Evolutionary conservation across 495 filamentous ascomycete genomes (phyloP).

Genomic region (Glutinoglossum americanum): DNA sequence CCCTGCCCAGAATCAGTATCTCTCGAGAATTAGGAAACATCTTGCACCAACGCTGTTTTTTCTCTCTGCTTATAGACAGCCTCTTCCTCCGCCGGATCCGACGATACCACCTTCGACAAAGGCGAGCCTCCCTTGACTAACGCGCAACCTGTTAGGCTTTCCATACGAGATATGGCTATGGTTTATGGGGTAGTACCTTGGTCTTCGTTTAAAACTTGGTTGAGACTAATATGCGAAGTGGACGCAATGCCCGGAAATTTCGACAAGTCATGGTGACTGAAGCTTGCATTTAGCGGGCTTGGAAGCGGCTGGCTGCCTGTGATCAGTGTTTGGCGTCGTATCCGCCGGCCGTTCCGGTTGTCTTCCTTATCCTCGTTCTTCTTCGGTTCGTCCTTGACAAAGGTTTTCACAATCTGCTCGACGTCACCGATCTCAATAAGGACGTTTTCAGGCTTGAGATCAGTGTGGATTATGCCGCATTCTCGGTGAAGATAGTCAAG

Average conservation of each 20-base stretch:
- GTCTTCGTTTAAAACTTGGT: conserved; percentile 55
- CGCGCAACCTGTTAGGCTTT: not conserved
- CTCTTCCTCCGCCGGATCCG: conserved; percentile 26
- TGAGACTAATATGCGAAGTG: conserved; percentile 61
- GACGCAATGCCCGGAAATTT: conserved; percentile 42
- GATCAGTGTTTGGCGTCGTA: conserved; percentile 82
- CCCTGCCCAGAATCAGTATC: conserved; percentile 26
- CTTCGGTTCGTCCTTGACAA: conserved; percentile 64
- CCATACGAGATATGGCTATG: not conserved
- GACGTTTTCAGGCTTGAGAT: conserved; percentile 95
- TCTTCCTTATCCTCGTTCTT: conserved; percentile 58
- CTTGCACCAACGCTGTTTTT: conserved; percentile 64
- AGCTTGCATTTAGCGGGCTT: conserved; percentile 81
- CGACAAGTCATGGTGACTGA: conserved; percentile 49
- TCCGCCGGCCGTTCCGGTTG: conserved; percentile 78
- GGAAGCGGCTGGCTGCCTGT: conserved; percentile 93
- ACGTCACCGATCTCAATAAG: conserved; percentile 98
- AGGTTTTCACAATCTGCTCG: conserved; percentile 85
- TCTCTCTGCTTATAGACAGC: conserved; percentile 67
- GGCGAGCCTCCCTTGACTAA: conserved; percentile 26
- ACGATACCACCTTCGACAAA: not conserved
- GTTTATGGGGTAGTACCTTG: conserved; percentile 29
- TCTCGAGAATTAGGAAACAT: not conserved
- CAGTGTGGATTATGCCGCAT: conserved; percentile 97
- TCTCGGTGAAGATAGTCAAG: conserved; percentile 92